phyloP scores from a whole-genome alignment of 805 yeast genomes.

The Nakazawaea siamensis region DNA sequence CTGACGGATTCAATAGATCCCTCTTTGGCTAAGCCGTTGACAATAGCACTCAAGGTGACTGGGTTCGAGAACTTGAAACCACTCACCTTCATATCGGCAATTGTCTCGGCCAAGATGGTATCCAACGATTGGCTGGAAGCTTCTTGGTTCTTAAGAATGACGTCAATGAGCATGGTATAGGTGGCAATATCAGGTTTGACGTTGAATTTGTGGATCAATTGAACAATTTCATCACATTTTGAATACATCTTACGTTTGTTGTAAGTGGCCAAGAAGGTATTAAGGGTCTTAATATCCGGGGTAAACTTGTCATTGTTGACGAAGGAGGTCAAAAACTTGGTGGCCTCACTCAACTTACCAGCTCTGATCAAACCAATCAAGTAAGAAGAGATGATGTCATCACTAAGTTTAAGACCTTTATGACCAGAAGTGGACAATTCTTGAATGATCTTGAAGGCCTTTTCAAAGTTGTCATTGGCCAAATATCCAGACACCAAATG shows the following conservation, averaged over 20 bases:
- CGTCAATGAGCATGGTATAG: slow-evolving; percentile 49
- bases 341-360: slow-evolving; percentile 34
- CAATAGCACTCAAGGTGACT: slow-evolving; percentile 40
- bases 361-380: slow-evolving; percentile 29
- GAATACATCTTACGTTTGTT: slow-evolving; percentile 29
- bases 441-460: slow-evolving; percentile 30
- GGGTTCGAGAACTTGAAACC: slow-evolving; percentile 31
- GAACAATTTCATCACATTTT: slow-evolving; percentile 29
- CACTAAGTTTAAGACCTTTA: slow-evolving; percentile 26
- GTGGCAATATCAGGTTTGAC: slow-evolving; percentile 55
- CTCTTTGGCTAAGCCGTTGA: slow-evolving; percentile 44
- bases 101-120: slow-evolving; percentile 18
- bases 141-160: slow-evolving; percentile 43
- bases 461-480: slow-evolving; percentile 28
- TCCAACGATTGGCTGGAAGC: slow-evolving; percentile 18
- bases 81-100: slow-evolving; percentile 30
- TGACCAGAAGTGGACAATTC: slow-evolving; percentile 20
- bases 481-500: slow-evolving; percentile 40
- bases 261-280: slow-evolving; percentile 37
- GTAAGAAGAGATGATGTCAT: slow-evolving; percentile 34
- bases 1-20: slow-evolving; percentile 45
- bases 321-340: slow-evolving; percentile 18
- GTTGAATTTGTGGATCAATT: slow-evolving; percentile 16
- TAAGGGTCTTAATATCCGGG: slow-evolving; percentile 44
- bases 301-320: slow-evolving; percentile 23